phyloP scores from a whole-genome alignment of 2,329 filamentous ascomycete species.

The Neonectria coccinea region DNA sequence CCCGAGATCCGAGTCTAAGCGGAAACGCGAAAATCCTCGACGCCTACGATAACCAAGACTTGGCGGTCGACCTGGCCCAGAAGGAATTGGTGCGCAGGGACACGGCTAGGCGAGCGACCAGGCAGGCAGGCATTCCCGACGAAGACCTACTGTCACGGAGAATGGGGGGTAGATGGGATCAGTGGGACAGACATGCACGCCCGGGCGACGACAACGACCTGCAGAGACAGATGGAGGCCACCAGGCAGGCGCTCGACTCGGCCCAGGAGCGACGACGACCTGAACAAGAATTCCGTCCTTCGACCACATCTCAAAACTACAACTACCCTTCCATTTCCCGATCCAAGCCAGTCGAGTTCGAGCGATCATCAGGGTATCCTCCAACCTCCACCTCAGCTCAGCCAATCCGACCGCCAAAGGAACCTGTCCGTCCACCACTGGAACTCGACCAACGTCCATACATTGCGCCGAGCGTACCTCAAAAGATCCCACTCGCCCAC shows the following conservation, averaged over 20 bases:
- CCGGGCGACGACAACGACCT: slow-evolving; percentile 57
- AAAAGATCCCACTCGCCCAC: slow-evolving; percentile 45
- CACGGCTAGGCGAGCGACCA: slow-evolving; percentile 67
- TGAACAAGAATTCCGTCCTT: slow-evolving; percentile 43
- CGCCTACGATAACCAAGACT: slow-evolving; percentile 76
- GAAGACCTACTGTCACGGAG: slow-evolving; percentile 69
- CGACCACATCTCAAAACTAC: slow-evolving; percentile 54
- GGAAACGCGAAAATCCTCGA: slow-evolving; percentile 72
- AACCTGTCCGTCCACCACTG: slow-evolving; percentile 41
- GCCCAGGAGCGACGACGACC: slow-evolving; percentile 42
- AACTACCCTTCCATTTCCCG: slow-evolving; percentile 69
- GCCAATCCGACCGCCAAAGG: slow-evolving; percentile 51
- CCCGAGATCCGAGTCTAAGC: slow-evolving; percentile 71
- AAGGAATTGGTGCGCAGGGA: slow-evolving; percentile 78
- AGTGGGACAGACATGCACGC: slow-evolving; percentile 49
- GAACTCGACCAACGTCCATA: slow-evolving; percentile 34
- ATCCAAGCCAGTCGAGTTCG: slow-evolving; percentile 62
- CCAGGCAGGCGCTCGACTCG: slow-evolving; percentile 60
- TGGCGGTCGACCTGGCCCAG: slow-evolving; percentile 82
- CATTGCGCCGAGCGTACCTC: slow-evolving; percentile 43
- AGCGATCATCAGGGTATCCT: slow-evolving; percentile 40
- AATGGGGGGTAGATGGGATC: slow-evolving; percentile 58
- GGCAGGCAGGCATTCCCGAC: slow-evolving; percentile 67
- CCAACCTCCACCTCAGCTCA: slow-evolving; percentile 41
- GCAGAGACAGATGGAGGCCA: slow-evolving; percentile 65